Evolutionary conservation across 2,329 filamentous ascomycete species (phyloP), one percentile per base, ranked within the genome.

Genomic region (Diaporthe ilicicola): DNA sequence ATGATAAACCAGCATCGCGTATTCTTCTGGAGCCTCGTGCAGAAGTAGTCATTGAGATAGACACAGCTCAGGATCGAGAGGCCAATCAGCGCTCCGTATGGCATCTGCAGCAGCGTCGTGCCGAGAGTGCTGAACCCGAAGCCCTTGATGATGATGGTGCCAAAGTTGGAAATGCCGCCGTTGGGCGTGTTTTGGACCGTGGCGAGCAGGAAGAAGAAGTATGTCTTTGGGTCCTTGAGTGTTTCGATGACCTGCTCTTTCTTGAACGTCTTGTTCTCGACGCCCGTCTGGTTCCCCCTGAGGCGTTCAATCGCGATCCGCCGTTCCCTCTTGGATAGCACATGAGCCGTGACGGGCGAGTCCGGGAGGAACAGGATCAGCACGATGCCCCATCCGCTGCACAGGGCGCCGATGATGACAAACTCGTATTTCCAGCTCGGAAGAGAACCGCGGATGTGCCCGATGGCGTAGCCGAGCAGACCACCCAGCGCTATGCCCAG

Each of bases 71-170:
- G 67, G n/a, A 78, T 75, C 19, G 72, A 76, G 13, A 79, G 72
- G 24, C 73, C 74, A 65, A 78, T 76, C 44, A 79, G 74, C 17
- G 74, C 73, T 5, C 78, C 76, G 13, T 75, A 70, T 3, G 78
- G 77, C 24, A 78, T 73, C 15, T 75, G 73, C 34, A 79, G 73
- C 39, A 77, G 70, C 2, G 74, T 70, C 0, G 86, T 87, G 3
- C 84, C 81, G 12, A 86, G 78, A 0, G 84, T 84, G 1, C 80
- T 82, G 75, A 85, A 89, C 1, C 86, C 86, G 59, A 87, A 85
- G 0, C 85, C 84, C 71, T 86, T 74, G 74, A 88, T 86, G 70
- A 88, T 86, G 32, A 87, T 80, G 0, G 84, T 87, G 4, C 84
- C 85, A 67, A 88, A 89, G 6, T 73, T 73, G 13, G 74, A 74